phyloP scores from a whole-genome alignment of 129 eudicot species.

The Flaveria ramosissima region DNA sequence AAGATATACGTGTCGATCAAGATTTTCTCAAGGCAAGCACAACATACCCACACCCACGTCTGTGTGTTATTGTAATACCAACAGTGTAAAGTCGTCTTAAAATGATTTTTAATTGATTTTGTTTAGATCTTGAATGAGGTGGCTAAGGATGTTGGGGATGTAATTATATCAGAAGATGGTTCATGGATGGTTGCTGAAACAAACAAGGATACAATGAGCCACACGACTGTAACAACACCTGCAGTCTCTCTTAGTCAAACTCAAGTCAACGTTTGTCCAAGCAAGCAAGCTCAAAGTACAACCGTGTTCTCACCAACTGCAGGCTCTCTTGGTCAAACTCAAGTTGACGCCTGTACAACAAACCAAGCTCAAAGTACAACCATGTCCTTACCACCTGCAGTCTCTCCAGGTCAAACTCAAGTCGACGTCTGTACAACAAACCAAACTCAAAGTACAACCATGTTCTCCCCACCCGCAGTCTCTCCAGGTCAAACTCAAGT shows the following conservation, averaged over 20 bases:
- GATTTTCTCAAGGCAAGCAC: slow-evolving; percentile 42
- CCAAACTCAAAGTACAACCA: neutral
- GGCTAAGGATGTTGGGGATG: slow-evolving; percentile 34
- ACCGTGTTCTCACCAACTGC: slow-evolving; percentile 5
- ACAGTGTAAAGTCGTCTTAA: neutral
- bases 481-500: neutral
- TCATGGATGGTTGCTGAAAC: slow-evolving; percentile 37
- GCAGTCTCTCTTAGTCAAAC: neutral
- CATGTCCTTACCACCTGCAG: neutral
- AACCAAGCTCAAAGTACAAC: neutral
- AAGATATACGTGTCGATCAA: slow-evolving; percentile 47
- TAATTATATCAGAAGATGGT: slow-evolving; percentile 41
- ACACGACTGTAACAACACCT: neutral
- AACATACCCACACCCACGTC: neutral
- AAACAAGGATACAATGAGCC: slow-evolving; percentile 7
- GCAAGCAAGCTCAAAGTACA: slow-evolving; percentile 3
- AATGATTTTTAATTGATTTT: neutral
- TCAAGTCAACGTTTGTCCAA: neutral
- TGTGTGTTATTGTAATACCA: neutral
- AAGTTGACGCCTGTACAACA: neutral
- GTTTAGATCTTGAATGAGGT: slow-evolving; percentile 46
- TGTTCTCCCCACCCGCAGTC: slow-evolving; percentile 2
- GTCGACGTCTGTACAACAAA: neutral
- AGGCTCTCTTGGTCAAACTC: slow-evolving; percentile 8
- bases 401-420: slow-evolving; percentile 5